Evolutionary conservation across 2,329 filamentous ascomycete species (phyloP).

Genomic region (Penicillium sp.): DNA sequence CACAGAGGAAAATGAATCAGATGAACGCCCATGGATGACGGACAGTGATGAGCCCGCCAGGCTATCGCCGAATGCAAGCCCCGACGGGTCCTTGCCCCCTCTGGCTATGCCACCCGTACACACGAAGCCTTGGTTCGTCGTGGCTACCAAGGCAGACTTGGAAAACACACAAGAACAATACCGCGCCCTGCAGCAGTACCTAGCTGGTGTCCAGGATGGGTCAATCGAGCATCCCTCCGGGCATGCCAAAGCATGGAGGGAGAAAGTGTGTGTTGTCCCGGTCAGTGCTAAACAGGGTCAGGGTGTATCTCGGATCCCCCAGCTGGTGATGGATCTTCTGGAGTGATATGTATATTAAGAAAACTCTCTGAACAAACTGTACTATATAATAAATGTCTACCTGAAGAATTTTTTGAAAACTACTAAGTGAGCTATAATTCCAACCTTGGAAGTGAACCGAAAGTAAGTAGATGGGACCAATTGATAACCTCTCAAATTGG

Average conservation of each 20-base stretch:
- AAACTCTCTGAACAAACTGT: constrained; percentile 10
- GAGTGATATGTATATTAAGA: constrained; percentile 30
- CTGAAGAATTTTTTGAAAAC: too few species aligned
- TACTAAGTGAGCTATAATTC: neutral
- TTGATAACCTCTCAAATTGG: too few species aligned
- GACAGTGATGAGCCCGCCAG: constrained; percentile 1
- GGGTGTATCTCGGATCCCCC: constrained; percentile 65
- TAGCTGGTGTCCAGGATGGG: constrained; percentile 66
- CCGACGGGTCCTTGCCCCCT: constrained; percentile 42
- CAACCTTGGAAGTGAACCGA: too few species aligned
- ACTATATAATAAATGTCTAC: constrained; percentile 6
- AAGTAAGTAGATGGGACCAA: too few species aligned
- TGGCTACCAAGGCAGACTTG: constrained; percentile 90
- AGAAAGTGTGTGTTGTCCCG: constrained; percentile 67
- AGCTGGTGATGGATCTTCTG: constrained; percentile 45
- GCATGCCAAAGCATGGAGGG: constrained; percentile 62
- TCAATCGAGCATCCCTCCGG: constrained; percentile 74
- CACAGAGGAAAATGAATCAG: constrained; percentile 24
- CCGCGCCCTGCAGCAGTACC: constrained; percentile 66
- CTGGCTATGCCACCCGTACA: constrained; percentile 70
- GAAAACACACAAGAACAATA: constrained; percentile 79
- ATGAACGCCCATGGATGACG: constrained; percentile 14
- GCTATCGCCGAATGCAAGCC: constrained; percentile 13
- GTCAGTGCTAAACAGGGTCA: constrained; percentile 88
- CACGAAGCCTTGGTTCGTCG: constrained; percentile 95